A percentile compares a stretch with the other conserved stretches of the same genome.
phyloP scores from a whole-genome alignment of 2,329 filamentous ascomycete species.

The Chaetomium olivaceum region DNA sequence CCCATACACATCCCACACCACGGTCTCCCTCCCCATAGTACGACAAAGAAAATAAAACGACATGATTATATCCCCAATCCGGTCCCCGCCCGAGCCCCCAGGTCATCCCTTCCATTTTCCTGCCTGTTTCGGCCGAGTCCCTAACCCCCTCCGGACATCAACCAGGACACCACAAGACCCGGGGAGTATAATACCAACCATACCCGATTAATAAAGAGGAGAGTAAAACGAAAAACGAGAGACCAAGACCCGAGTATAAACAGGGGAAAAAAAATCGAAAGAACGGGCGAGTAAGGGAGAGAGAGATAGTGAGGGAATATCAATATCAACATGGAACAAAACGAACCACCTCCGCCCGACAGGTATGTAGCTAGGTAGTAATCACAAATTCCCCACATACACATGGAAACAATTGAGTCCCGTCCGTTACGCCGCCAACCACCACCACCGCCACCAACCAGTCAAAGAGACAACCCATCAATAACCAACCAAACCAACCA shows the following conservation, averaged over 20 bases:
- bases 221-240: not conserved
- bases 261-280: not conserved
- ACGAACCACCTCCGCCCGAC: not conserved
- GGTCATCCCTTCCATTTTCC: not conserved
- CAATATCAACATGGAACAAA: conserved; percentile 4
- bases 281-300: no score
- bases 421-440: conserved; percentile 4
- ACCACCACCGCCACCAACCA: no score
- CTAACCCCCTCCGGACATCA: not conserved
- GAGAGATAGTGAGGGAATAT: not conserved
- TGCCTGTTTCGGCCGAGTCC: not conserved
- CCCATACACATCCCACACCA: no score
- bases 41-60: not conserved
- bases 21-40: not conserved
- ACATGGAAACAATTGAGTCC: not conserved
- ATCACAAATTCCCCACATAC: not conserved
- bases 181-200: no score
- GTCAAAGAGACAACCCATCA: not conserved
- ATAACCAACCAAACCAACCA: not conserved
- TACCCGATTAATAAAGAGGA: no score
- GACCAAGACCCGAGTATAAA: not conserved
- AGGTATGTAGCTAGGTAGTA: not conserved
- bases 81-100: not conserved
- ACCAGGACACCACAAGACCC: not conserved
- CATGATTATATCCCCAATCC: not conserved